phyloP scores from a whole-genome alignment of 192 early-diverging fungal genomes.

The Funneliformis mosseae region DNA sequence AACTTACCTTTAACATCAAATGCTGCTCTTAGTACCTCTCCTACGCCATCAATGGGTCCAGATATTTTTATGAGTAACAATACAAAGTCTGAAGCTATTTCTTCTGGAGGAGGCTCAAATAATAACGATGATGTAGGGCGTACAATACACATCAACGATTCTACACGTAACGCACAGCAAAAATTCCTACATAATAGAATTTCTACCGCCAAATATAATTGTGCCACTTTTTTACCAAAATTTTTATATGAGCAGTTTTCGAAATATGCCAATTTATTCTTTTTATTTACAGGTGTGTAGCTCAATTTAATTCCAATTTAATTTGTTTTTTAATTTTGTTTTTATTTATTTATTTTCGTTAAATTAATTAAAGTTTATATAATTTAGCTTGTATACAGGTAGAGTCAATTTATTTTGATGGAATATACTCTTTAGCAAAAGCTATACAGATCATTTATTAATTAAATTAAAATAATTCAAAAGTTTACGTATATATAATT shows the following conservation, averaged over 20 bases:
- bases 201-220: conserved; percentile 95
- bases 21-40: conserved; percentile 8
- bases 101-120: not conserved
- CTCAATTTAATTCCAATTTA: not conserved
- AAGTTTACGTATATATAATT: not conserved
- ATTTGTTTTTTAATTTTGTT: not conserved
- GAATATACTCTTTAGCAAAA: not conserved
- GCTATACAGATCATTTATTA: not conserved
- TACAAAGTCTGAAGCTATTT: not conserved
- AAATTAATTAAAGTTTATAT: conserved; percentile 5
- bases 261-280: conserved; percentile 99
- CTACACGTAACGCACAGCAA: conserved; percentile 70
- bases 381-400: conserved; percentile 30
- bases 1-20: conserved; percentile 47
- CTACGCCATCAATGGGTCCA: conserved; percentile 1
- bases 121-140: conserved; percentile 46
- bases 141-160: conserved; percentile 90
- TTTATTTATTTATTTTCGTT: conserved; percentile 9
- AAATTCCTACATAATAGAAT: conserved; percentile 93
- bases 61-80: not conserved
- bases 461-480: not conserved
- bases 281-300: conserved; percentile 82
- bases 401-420: not conserved
- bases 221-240: conserved; percentile 90
- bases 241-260: conserved; percentile 98